Evolutionary conservation across 768 basidiomycete genomes (phyloP).

Genomic region (Boletus rubroflammeus): DNA sequence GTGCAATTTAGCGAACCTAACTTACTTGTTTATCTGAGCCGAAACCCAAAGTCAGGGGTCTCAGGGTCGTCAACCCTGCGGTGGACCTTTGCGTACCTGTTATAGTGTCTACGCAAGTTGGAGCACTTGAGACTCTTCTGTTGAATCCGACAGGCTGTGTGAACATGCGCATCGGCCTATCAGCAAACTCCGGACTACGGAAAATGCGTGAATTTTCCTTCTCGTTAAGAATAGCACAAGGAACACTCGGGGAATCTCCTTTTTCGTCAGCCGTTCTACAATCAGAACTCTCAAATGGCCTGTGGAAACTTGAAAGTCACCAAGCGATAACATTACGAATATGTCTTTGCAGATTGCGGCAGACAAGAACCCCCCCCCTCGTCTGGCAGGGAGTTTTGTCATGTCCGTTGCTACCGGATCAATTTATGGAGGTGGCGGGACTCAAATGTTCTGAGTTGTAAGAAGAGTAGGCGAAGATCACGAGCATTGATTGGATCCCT

Average conservation of each 20-base stretch:
- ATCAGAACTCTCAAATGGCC: neutral
- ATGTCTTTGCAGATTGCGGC: neutral
- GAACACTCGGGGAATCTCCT: neutral
- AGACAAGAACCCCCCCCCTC: neutral
- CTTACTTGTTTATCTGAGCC: slow-evolving; percentile 5
- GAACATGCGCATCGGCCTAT: neutral
- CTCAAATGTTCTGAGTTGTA: neutral
- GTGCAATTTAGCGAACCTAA: slow-evolving; percentile 15
- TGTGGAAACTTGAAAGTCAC: neutral
- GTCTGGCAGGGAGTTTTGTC: neutral
- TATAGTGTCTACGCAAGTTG: neutral
- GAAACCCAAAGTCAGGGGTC: neutral
- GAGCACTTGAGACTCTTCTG: neutral
- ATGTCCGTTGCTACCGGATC: neutral
- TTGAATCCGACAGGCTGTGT: neutral
- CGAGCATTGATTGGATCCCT: slow-evolving; percentile 12
- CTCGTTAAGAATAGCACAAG: neutral
- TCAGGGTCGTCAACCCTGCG: neutral
- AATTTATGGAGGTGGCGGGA: slow-evolving; percentile 11
- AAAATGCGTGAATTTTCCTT: neutral
- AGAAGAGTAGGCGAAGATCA: slow-evolving; percentile 23
- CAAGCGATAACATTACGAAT: neutral
- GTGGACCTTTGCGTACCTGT: neutral
- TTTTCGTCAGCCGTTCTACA: neutral
- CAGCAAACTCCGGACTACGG: neutral